A percentile compares a stretch with the other conserved stretches of the same genome.
phyloP scores from a whole-genome alignment of 163 green algal genomes.

The Scenedesmus sp. region DNA sequence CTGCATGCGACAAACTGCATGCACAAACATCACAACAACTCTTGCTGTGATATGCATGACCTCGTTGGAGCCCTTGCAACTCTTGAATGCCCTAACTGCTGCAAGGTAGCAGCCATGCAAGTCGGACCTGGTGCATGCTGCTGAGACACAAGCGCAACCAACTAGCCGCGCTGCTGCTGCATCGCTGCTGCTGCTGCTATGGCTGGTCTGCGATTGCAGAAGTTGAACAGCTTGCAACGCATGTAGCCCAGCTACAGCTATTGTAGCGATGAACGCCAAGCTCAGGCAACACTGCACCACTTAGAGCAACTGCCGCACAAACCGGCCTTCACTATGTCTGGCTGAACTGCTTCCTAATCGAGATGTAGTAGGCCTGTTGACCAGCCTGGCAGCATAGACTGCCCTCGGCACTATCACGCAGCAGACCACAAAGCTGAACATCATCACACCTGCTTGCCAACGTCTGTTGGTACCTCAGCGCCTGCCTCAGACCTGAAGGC shows the following conservation, averaged over 20 bases:
- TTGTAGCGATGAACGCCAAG: neutral
- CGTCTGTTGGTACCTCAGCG: constrained; percentile 18
- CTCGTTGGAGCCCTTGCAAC: no score
- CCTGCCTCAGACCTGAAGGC: constrained; percentile 30
- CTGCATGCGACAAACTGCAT: neutral
- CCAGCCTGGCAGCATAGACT: neutral
- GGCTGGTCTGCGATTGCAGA: neutral
- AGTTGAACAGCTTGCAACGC: neutral
- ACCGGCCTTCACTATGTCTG: neutral
- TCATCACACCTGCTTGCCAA: constrained; percentile 8
- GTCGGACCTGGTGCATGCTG: no score
- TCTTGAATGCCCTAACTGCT: no score
- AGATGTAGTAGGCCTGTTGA: constrained; percentile 30
- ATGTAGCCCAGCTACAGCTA: neutral
- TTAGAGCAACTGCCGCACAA: neutral
- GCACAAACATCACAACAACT: neutral
- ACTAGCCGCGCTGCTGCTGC: neutral
- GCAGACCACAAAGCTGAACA: neutral
- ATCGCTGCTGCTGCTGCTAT: constrained; percentile 5
- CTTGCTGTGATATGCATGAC: neutral
- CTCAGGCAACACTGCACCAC: neutral
- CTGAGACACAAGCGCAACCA: neutral
- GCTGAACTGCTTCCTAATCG: neutral
- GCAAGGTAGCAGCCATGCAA: no score
- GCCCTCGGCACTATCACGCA: neutral